Conservation (phyloP, 2,329 filamentous ascomycete species). For the Cercospora sp. region DNA sequence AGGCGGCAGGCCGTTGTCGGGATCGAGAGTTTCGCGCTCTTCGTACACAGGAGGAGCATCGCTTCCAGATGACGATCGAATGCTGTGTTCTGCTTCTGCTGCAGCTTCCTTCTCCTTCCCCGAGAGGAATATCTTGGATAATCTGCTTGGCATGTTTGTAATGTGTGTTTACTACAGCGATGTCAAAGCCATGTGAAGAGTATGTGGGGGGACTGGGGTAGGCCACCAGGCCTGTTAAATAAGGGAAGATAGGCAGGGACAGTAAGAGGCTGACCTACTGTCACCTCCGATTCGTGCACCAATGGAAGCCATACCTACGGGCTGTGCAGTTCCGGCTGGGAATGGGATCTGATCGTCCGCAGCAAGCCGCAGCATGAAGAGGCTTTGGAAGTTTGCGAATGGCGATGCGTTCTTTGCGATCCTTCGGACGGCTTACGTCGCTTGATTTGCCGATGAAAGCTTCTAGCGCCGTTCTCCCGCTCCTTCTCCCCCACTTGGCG, state of each 20-base stretch:
- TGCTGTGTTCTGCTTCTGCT: slow-evolving; percentile 26
- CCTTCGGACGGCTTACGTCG: not conserved
- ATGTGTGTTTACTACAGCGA: not conserved
- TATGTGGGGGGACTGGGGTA: not conserved
- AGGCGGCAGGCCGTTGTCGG: slow-evolving; percentile 27
- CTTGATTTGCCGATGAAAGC: slow-evolving; percentile 6
- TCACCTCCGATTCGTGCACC: not conserved
- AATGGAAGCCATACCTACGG: not conserved
- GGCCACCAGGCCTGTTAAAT: not conserved
- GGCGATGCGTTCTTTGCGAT: not conserved
- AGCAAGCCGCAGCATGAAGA: not conserved
- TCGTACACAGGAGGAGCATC: slow-evolving; percentile 29
- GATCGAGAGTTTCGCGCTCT: slow-evolving; percentile 29
- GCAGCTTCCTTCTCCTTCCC: slow-evolving; percentile 37
- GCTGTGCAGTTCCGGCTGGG: not conserved
- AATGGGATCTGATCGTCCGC: not conserved
- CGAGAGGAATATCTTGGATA: slow-evolving; percentile 34
- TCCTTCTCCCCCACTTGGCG: slow-evolving; percentile 15
- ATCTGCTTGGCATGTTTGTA: slow-evolving; percentile 32
- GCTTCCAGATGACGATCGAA: slow-evolving; percentile 19
- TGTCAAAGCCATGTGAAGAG: not conserved
- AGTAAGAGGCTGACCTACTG: slow-evolving; percentile 5
- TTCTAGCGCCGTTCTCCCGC: slow-evolving; percentile 20
- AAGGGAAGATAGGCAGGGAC: not conserved
- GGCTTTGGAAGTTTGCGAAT: not conserved